Conservation (phyloP, 768 basidiomycete genomes). For the Chalciporus pseudorubinellus region DNA sequence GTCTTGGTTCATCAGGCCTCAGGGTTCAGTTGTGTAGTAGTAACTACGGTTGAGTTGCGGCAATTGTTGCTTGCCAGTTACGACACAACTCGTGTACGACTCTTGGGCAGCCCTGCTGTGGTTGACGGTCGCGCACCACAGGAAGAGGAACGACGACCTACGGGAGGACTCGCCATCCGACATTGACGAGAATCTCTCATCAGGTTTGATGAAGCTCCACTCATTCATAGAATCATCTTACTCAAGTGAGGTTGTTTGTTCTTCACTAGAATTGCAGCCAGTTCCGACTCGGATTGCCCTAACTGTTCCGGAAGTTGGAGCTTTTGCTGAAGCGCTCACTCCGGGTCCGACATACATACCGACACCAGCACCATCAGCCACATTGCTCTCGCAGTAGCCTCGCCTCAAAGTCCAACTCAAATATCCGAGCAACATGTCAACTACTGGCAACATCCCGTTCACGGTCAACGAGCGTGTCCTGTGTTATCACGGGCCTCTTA, state of each 20-base stretch:
- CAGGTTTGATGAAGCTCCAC: neutral
- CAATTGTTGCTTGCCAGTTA: too few species aligned
- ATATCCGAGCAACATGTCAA: conserved; percentile 8
- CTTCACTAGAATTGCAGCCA: neutral
- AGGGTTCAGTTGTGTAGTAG: too few species aligned
- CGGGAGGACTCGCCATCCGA: neutral
- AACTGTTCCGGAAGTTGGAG: too few species aligned
- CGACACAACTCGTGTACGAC: too few species aligned
- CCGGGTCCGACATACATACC: neutral
- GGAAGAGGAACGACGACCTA: neutral
- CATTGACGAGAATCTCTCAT: neutral
- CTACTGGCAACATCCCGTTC: conserved; percentile 36
- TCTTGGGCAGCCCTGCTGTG: neutral
- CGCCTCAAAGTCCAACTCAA: neutral
- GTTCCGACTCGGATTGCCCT: too few species aligned
- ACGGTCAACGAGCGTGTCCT: conserved; percentile 74
- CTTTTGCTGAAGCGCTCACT: too few species aligned
- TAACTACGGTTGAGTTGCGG: too few species aligned
- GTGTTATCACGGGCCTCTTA: conserved; percentile 92
- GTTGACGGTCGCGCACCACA: too few species aligned
- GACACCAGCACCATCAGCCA: neutral
- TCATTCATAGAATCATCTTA: neutral
- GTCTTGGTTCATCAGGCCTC: too few species aligned
- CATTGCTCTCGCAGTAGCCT: neutral
- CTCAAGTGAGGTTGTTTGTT: neutral